phyloP scores from a whole-genome alignment of 345 rosid species.

The Euclidium syriacum region DNA sequence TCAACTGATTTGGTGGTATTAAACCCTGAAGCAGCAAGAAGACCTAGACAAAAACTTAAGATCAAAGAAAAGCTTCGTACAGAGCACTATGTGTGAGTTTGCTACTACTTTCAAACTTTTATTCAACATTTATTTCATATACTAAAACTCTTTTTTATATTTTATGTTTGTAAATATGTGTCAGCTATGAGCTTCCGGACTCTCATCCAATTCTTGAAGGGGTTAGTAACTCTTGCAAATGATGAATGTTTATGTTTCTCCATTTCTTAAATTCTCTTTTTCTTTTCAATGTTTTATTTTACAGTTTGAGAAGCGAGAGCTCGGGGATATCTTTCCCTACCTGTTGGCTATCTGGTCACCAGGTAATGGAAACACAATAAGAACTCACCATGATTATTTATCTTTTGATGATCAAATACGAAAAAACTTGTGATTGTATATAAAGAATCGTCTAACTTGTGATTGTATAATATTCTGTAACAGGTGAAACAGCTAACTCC shows the following conservation, averaged over 20 bases:
- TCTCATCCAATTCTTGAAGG: slow-evolving; percentile 62
- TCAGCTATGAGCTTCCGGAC: slow-evolving; percentile 86
- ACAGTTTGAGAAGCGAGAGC: slow-evolving; percentile 74
- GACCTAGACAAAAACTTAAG: slow-evolving; percentile 65
- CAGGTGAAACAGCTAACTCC: slow-evolving; percentile 80
- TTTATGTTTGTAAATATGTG: slow-evolving; percentile 11
- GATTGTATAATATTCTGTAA: neutral
- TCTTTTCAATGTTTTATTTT: slow-evolving; percentile 14
- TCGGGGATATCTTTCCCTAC: slow-evolving; percentile 64
- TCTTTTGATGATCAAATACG: neutral
- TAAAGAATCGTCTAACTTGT: neutral
- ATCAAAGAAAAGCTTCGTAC: slow-evolving; percentile 62
- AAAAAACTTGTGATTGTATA: neutral
- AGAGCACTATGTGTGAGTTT: slow-evolving; percentile 89
- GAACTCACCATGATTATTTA: neutral
- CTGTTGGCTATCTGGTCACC: slow-evolving; percentile 94
- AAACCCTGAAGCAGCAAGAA: slow-evolving; percentile 50
- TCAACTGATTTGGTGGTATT: slow-evolving; percentile 75
- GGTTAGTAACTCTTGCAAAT: slow-evolving; percentile 45
- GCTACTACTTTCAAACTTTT: neutral
- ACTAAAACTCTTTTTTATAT: neutral
- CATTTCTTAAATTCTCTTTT: neutral
- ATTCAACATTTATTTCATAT: neutral
- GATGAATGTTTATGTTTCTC: neutral
- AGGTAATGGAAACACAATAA: slow-evolving; percentile 37